Percentiles rank a stretch among this genome's conserved stretches.
phyloP scores from a whole-genome alignment of 2,329 filamentous ascomycete species.

The Stylonectria norvegica region DNA sequence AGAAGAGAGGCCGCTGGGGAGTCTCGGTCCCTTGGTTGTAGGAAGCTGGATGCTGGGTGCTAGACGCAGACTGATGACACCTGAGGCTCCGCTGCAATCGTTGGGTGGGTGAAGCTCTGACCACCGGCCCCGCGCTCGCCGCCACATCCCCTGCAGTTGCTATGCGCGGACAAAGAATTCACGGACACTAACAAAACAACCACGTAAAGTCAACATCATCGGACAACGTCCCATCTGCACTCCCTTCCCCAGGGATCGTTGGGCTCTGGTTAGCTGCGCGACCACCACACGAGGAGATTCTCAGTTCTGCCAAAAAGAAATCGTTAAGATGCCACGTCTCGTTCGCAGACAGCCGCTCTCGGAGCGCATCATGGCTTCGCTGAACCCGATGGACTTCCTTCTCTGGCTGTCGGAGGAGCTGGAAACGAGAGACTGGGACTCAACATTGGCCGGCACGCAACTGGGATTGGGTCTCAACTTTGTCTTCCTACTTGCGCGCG shows the following conservation, averaged over 20 bases:
- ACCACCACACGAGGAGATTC: slow-evolving; percentile 3
- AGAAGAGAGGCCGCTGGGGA: not conserved
- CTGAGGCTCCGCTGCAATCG: slow-evolving; percentile 18
- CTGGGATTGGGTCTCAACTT: slow-evolving; percentile 76
- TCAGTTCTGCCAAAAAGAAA: slow-evolving; percentile 31
- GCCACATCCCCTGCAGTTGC: slow-evolving; percentile 16
- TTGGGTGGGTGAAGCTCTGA: slow-evolving; percentile 24
- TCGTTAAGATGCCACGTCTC: slow-evolving; percentile 69
- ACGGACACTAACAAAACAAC: slow-evolving; percentile 16
- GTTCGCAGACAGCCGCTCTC: slow-evolving; percentile 75
- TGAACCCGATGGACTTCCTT: slow-evolving; percentile 86
- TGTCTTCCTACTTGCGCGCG: slow-evolving; percentile 75
- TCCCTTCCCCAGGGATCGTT: slow-evolving; percentile 1
- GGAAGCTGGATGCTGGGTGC: slow-evolving; percentile 15
- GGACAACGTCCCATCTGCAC: slow-evolving; percentile 2
- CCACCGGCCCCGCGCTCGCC: slow-evolving; percentile 25
- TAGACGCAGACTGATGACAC: slow-evolving; percentile 1
- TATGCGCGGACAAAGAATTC: slow-evolving; percentile 17
- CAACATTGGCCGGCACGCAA: slow-evolving; percentile 70
- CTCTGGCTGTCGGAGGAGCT: slow-evolving; percentile 92
- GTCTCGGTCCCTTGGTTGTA: slow-evolving; percentile 13
- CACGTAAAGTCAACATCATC: slow-evolving; percentile 28
- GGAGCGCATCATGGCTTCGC: slow-evolving; percentile 74
- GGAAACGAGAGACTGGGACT: slow-evolving; percentile 87
- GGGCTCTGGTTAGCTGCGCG: slow-evolving; percentile 1